Percentiles rank a stretch among this genome's conserved stretches.
phyloP scores from a whole-genome alignment of 2,329 filamentous ascomycete genomes.

The Beauveria brongniartii region DNA sequence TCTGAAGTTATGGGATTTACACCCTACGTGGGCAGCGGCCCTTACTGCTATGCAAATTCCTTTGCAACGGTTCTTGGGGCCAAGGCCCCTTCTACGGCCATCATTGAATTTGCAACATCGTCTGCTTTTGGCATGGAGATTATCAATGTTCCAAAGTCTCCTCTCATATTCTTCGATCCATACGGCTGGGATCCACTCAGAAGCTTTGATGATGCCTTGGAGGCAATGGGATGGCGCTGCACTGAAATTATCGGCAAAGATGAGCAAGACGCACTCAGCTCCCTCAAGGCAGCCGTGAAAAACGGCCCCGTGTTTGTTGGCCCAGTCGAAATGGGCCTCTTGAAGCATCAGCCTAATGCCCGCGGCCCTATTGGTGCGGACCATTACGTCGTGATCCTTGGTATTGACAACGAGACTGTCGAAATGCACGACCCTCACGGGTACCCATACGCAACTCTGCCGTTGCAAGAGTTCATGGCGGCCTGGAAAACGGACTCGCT shows the following conservation, averaged over 20 bases:
- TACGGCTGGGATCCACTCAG: constrained; percentile 14
- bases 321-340: constrained; percentile 15
- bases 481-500: constrained; percentile 14
- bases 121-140: constrained; percentile 16
- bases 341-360: constrained; percentile 13
- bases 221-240: constrained; percentile 13
- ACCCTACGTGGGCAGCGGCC: constrained; percentile 15
- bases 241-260: constrained; percentile 11
- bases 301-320: constrained; percentile 15
- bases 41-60: constrained; percentile 17
- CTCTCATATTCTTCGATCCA: constrained; percentile 15
- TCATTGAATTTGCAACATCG: constrained; percentile 16
- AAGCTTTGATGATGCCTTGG: constrained; percentile 11
- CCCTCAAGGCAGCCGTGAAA: constrained; percentile 9
- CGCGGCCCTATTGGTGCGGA: constrained; percentile 15
- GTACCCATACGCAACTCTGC: constrained; percentile 14
- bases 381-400: constrained; percentile 15
- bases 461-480: constrained; percentile 12
- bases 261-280: constrained; percentile 11
- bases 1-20: not conserved
- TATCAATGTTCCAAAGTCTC: constrained; percentile 10
- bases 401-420: constrained; percentile 4
- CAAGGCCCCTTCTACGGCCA: constrained; percentile 12
- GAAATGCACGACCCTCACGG: constrained; percentile 15
- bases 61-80: constrained; percentile 15